Conservation (phyloP, 495 filamentous ascomycete species). For the Neurospora sp. region DNA sequence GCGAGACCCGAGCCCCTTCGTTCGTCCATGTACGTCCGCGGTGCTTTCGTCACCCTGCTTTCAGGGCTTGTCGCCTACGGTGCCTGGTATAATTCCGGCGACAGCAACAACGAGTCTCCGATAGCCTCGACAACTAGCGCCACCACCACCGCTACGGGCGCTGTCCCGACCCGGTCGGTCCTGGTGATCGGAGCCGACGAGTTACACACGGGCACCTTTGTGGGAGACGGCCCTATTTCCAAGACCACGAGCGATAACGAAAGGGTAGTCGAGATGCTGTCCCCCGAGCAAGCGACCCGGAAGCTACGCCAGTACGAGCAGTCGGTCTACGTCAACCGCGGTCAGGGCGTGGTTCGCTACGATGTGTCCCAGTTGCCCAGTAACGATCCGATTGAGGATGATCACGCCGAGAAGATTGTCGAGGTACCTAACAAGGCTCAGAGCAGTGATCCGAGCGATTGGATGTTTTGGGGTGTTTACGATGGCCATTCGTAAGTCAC, state of each 20-base stretch:
- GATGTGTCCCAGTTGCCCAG: conserved; percentile 91
- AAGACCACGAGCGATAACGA: conserved; percentile 72
- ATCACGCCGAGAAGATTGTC: conserved; percentile 94
- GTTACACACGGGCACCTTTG: conserved; percentile 70
- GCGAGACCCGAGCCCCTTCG: conserved; percentile 27
- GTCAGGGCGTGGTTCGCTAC: conserved; percentile 86
- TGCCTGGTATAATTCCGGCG: conserved; percentile 39
- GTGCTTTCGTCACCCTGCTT: conserved; percentile 31
- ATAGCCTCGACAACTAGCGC: conserved; percentile 11
- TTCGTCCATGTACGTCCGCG: conserved; percentile 41
- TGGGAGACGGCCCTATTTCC: conserved; percentile 71
- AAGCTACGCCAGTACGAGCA: conserved; percentile 83
- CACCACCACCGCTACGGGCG: conserved; percentile 9
- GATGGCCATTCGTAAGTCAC: conserved; percentile 79
- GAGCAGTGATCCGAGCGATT: conserved; percentile 58
- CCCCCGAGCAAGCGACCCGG: conserved; percentile 84
- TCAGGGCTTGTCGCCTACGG: conserved; percentile 42
- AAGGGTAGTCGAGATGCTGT: conserved; percentile 87
- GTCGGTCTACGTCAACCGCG: conserved; percentile 82
- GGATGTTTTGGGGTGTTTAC: conserved; percentile 99
- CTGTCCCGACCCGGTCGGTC: conserved; percentile 35
- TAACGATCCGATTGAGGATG: conserved; percentile 97
- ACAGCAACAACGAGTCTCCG: conserved; percentile 13
- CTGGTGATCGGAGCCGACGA: conserved; percentile 75
- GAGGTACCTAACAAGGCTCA: conserved; percentile 54